These are phyloP conservation scores for Neonectria faginata DNA, from an alignment of 2,329 filamentous ascomycete species.

Conservation along the genomic window DNA sequence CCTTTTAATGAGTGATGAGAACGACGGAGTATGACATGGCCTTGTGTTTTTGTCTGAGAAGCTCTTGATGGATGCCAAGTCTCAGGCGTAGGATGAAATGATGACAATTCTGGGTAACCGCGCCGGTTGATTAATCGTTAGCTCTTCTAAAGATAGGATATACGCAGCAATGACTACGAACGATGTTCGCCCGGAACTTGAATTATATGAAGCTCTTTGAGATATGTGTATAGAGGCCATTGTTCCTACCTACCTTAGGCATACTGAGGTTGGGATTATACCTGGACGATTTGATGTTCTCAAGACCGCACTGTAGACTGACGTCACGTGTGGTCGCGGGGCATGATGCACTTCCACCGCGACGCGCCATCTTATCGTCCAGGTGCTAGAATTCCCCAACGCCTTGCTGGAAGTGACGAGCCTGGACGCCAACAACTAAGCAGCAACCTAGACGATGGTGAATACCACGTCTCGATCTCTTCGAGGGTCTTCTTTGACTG, in stretches of 20 bases:
- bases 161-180: conserved; percentile 14
- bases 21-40: conserved; percentile 18
- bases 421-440: conserved; percentile 4
- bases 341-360: conserved; percentile 34
- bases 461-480: not conserved
- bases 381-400: not conserved
- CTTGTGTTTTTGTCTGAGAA: conserved; percentile 23
- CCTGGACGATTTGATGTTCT: no score
- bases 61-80: not conserved
- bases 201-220: not conserved
- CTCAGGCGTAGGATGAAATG: not conserved
- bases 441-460: not conserved
- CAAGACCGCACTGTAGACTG: not conserved
- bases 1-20: conserved; percentile 28
- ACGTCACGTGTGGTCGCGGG: conserved; percentile 38
- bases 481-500: not conserved
- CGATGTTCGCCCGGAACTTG: not conserved
- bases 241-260: no score
- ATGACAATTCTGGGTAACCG: conserved; percentile 17
- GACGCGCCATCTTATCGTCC: conserved; percentile 29
- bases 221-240: not conserved
- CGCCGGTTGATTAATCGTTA: not conserved
- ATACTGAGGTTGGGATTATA: no score
- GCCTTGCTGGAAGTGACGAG: conserved; percentile 7
- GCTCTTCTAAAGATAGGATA: conserved; percentile 8